These are phyloP conservation scores for Candida dajiaensis DNA, from an alignment of 805 yeast species.

Conservation along the genomic window DNA sequence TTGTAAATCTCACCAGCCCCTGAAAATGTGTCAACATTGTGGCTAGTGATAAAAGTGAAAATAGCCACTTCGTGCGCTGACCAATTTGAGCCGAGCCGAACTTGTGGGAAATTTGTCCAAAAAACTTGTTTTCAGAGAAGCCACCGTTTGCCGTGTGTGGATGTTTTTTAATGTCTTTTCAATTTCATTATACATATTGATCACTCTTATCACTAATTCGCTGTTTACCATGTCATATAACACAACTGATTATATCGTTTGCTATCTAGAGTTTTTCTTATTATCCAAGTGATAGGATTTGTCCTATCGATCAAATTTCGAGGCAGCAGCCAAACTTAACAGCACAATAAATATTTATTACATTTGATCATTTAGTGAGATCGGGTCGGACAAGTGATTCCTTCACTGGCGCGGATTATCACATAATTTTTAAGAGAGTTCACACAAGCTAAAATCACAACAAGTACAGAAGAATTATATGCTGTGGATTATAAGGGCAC, in stretches of 20 bases:
- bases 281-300: not conserved
- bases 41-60: too few species aligned
- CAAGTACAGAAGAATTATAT: not conserved
- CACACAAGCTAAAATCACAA: not conserved
- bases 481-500: too few species aligned
- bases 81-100: not conserved
- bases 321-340: not conserved
- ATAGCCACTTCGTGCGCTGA: not conserved
- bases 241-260: too few species aligned
- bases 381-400: not conserved
- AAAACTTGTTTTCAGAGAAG: not conserved
- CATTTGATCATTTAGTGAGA: not conserved
- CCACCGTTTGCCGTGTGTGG: not conserved
- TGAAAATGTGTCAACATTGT: not conserved
- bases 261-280: not conserved
- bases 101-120: not conserved
- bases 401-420: not conserved
- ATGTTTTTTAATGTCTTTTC: too few species aligned
- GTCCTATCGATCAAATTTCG: not conserved
- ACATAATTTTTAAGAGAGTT: not conserved
- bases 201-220: not conserved
- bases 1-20: too few species aligned
- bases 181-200: too few species aligned
- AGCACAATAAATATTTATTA: too few species aligned
- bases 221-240: not conserved